Evolutionary conservation across 345 rosid genomes (phyloP), one percentile per base, ranked within the genome.

Genomic region (Moricandia moricandioides): DNA sequence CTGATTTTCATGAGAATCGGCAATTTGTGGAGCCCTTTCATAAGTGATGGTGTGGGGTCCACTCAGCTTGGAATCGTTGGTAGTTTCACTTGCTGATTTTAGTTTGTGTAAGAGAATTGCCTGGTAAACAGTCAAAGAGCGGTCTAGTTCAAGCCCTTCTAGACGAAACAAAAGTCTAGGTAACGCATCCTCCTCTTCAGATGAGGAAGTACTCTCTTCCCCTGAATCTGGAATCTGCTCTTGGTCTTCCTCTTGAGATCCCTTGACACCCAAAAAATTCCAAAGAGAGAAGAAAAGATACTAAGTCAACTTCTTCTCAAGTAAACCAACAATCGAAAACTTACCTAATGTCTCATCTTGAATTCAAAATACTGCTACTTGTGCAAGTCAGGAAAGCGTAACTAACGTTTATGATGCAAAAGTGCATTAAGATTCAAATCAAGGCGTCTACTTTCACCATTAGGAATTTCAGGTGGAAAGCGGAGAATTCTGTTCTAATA

Each of bases 91-190:
- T 65, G 82, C 91, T 59, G 85, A 82, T 80, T 81, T 86, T 16
- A 91, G 72, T 79, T 80, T 82, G 73, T 86, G 92, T 71, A 84
- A 90, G 78, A 94, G 87, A 74, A 94, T 81, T 57, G 89, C 92
- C 79, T 94, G 98, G 84, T 86, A 94, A 18, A 94, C 64, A 11
- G 96, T 84, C 80, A 81, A 69, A 24, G 82, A 84, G 29, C 67
- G 83, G 67, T 88, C 86, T 57, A 94, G 74, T 74, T 80, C 83
- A 74, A 80, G 73, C 29, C 95, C 98, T 49, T 82, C 92, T 33
- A 94, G 82, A 81, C 81, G 88, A 83, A 94, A 84, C 72, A 76
- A 66, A 76, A 94, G 85, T 65, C 83, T 87, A 9, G 86, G 80
- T 8, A 61, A 65, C 58, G 67, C 65, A 75, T 68, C 78, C 37